phyloP scores from a whole-genome alignment of 306 rosid species.

The Sechiopsis laciniata region DNA sequence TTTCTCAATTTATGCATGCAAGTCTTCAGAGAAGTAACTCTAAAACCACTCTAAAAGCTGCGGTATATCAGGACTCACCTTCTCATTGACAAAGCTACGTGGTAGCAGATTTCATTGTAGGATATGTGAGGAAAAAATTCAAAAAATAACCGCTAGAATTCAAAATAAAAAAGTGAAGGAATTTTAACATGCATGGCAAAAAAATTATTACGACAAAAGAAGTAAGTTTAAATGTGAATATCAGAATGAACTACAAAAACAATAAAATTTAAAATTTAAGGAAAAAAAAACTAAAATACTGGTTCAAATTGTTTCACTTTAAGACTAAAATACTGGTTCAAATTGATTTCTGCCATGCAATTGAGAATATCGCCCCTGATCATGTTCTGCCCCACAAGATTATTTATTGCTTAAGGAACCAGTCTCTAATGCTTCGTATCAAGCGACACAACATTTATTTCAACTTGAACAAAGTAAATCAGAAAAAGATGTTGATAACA shows the following conservation, averaged over 20 bases:
- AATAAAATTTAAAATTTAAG: not conserved
- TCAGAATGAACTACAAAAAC: not conserved
- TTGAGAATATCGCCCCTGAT: no score
- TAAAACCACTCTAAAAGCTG: not conserved
- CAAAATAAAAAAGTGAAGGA: not conserved
- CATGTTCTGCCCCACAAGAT: no score
- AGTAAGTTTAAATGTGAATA: not conserved
- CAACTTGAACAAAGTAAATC: no score
- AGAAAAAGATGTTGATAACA: no score
- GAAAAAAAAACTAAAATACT: not conserved
- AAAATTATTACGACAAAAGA: not conserved
- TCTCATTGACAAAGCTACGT: not conserved
- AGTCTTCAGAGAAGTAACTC: slow-evolving; percentile 13
- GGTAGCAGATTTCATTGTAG: not conserved
- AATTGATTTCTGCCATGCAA: not conserved
- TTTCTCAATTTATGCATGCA: not conserved
- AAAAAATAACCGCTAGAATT: not conserved
- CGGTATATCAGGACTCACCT: slow-evolving; percentile 6
- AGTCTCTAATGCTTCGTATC: no score
- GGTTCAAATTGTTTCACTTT: not conserved
- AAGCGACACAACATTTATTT: no score
- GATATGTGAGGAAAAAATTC: not conserved
- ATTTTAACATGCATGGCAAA: not conserved
- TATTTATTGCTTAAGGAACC: no score
- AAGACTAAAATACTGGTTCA: not conserved